These are phyloP conservation scores for Colletotrichum sp. DNA, from an alignment of 2,329 filamentous ascomycete genomes.

Conservation along the genomic window DNA sequence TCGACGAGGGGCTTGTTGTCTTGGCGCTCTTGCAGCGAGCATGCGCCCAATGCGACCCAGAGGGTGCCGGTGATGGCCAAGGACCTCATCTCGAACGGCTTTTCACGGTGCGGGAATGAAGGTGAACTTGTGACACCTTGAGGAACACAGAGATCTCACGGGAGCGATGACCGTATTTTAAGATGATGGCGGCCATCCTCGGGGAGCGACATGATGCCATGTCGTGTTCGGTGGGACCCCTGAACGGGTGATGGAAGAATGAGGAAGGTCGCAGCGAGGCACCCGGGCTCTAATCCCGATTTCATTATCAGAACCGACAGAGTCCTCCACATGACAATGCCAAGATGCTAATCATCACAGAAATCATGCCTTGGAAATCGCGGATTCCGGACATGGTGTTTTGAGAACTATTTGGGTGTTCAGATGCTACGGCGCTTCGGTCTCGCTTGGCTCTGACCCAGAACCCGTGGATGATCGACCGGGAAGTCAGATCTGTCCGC, in stretches of 20 bases:
- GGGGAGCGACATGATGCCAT: not conserved
- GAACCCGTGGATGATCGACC: not conserved
- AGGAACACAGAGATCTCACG: not conserved
- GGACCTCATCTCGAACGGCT: not conserved
- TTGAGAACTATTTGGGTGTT: not conserved
- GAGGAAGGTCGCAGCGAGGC: constrained; percentile 8
- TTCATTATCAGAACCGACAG: not conserved
- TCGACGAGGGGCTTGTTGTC: not conserved
- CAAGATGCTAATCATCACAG: not conserved
- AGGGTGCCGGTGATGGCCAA: not conserved
- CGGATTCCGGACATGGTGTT: not conserved
- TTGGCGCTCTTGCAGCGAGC: not conserved
- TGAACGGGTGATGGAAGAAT: not conserved
- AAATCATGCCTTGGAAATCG: not conserved
- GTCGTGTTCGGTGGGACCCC: not conserved
- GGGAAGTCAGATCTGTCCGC: not conserved
- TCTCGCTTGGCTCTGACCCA: not conserved
- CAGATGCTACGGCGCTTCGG: not conserved
- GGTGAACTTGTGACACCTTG: not conserved
- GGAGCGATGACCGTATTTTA: not conserved
- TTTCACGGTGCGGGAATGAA: not conserved
- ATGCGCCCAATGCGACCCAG: not conserved
- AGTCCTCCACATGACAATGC: not conserved
- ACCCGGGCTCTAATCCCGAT: not conserved
- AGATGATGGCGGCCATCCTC: not conserved